Evolutionary conservation across 257 asterid genomes (phyloP).

Genomic region (Lantana camara): DNA sequence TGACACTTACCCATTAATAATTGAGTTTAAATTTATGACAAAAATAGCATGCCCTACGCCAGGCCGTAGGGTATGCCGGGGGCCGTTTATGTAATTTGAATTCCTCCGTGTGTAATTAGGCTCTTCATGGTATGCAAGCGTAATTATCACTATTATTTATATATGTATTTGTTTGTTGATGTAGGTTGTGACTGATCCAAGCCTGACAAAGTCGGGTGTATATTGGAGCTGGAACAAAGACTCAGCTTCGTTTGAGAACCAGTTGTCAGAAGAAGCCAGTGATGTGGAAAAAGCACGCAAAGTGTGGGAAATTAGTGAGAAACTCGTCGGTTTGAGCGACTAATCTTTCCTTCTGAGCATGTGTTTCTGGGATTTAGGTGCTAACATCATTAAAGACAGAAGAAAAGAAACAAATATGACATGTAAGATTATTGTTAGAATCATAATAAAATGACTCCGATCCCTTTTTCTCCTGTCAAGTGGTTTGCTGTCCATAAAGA

Average conservation of each 20-base stretch:
- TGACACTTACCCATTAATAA: no score
- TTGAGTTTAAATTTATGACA: no score
- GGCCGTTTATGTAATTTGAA: no score
- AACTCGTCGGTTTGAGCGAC: slow-evolving; percentile 69
- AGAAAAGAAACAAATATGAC: no score
- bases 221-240: slow-evolving; percentile 99
- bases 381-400: slow-evolving; percentile 6
- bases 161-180: slow-evolving; percentile 11
- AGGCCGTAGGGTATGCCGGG: no score
- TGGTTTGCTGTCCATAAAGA: no score
- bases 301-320: slow-evolving; percentile 91
- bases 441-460: slow-evolving; percentile 33
- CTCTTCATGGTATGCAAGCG: not conserved
- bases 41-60: no score
- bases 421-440: slow-evolving; percentile 32
- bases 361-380: slow-evolving; percentile 25
- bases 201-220: slow-evolving; percentile 93
- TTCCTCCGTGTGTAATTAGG: no score
- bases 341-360: not conserved
- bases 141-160: not conserved
- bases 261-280: slow-evolving; percentile 85
- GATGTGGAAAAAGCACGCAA: slow-evolving; percentile 77
- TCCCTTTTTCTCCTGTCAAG: slow-evolving; percentile 18
- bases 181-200: slow-evolving; percentile 92
- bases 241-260: slow-evolving; percentile 90